phyloP scores from a whole-genome alignment of 495 filamentous ascomycete species.

The Penicillium simplicissimum region DNA sequence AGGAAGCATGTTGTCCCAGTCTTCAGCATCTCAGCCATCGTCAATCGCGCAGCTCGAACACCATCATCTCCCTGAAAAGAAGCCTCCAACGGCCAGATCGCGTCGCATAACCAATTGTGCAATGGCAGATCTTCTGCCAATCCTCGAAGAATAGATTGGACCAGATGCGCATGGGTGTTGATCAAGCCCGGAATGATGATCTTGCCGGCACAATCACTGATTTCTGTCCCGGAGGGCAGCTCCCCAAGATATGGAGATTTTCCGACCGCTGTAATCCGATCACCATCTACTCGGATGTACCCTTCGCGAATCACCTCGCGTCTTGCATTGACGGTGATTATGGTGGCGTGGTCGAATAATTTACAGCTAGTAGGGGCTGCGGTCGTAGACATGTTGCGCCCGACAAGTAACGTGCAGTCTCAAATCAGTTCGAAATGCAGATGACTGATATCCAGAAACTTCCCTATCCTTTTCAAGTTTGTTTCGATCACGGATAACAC shows the following conservation, averaged over 20 bases:
- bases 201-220: constrained; percentile 31
- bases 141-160: constrained; percentile 46
- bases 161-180: constrained; percentile 45
- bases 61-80: constrained; percentile 40
- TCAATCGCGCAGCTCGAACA: constrained; percentile 40
- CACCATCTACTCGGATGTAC: constrained; percentile 34
- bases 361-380: background rate
- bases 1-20: constrained; percentile 50
- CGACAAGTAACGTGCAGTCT: background rate
- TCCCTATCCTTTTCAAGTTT: background rate
- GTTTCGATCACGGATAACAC: background rate
- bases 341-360: constrained; percentile 31
- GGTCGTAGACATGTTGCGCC: constrained; percentile 8
- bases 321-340: constrained; percentile 43
- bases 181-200: constrained; percentile 48
- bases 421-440: background rate
- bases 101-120: constrained; percentile 44
- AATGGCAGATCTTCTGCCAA: constrained; percentile 43
- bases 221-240: constrained; percentile 7
- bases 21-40: constrained; percentile 47
- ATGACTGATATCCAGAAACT: background rate
- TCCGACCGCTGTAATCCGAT: constrained; percentile 40
- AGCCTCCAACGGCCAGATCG: constrained; percentile 46
- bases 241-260: constrained; percentile 23
- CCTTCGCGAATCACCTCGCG: constrained; percentile 45